Evolutionary conservation across 768 basidiomycete species (phyloP).

Genomic region (Plicaturopsis crispa): DNA sequence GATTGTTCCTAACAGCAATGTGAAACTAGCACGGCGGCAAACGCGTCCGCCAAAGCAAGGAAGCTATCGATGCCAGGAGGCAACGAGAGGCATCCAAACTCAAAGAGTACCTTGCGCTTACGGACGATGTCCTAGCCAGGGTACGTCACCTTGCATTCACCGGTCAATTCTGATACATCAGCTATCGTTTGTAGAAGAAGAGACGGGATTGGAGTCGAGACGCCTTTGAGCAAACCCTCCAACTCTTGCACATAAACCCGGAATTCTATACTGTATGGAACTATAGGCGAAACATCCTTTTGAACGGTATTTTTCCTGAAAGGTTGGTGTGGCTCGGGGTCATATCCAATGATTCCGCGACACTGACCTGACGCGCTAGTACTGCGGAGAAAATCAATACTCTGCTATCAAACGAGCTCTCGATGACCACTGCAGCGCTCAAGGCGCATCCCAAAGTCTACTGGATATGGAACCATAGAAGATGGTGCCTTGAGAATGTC

Average conservation of each 20-base stretch:
- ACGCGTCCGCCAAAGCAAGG: constrained; percentile 48
- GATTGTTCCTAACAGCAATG: too few species aligned
- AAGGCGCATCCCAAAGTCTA: constrained; percentile 91
- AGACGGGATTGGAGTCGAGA: constrained; percentile 58
- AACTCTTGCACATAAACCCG: constrained; percentile 76
- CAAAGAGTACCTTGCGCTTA: constrained; percentile 62
- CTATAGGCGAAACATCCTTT: constrained; percentile 76
- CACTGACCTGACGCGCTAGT: constrained; percentile 29
- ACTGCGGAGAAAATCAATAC: constrained; percentile 53
- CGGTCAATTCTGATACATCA: constrained; percentile 7
- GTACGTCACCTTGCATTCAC: constrained; percentile 30
- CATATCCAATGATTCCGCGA: background rate
- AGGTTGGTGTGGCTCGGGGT: constrained; percentile 34
- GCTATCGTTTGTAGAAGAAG: constrained; percentile 52
- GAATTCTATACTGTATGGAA: constrained; percentile 98
- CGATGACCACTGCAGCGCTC: constrained; percentile 74
- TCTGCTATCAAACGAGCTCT: constrained; percentile 64
- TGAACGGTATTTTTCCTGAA: constrained; percentile 59
- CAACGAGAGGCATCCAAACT: constrained; percentile 72
- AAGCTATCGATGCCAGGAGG: constrained; percentile 59
- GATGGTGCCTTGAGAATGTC: constrained; percentile 89
- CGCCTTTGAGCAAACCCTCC: constrained; percentile 73
- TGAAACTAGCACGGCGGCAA: constrained; percentile 58
- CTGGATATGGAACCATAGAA: constrained; percentile 97
- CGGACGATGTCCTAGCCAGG: constrained; percentile 54